phyloP scores from a whole-genome alignment of 2,329 filamentous ascomycete species.

The Alternaria sp. region DNA sequence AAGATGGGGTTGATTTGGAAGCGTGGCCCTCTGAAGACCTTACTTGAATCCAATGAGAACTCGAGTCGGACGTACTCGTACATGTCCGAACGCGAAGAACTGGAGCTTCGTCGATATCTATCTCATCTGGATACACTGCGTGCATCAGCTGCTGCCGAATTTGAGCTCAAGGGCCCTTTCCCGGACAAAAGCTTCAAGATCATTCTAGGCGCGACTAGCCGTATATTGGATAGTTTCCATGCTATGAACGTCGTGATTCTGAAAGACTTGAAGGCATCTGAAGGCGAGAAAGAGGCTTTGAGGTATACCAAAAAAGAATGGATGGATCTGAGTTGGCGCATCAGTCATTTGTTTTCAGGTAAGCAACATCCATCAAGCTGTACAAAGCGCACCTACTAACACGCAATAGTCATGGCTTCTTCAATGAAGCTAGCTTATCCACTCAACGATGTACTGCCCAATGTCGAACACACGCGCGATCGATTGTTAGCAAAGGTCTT shows the following conservation, averaged over 20 bases:
- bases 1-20: conserved; percentile 98
- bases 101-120: conserved; percentile 81
- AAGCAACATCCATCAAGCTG: conserved; percentile 30
- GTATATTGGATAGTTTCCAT: conserved; percentile 92
- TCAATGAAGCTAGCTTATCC: conserved; percentile 96
- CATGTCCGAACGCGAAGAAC: conserved; percentile 87
- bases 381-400: conserved; percentile 19
- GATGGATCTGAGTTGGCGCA: conserved; percentile 81
- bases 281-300: conserved; percentile 82
- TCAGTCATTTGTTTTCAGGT: conserved; percentile 82
- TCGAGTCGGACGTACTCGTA: conserved; percentile 62
- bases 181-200: conserved; percentile 75
- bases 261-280: conserved; percentile 76
- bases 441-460: conserved; percentile 86
- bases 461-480: conserved; percentile 81
- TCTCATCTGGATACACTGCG: conserved; percentile 78
- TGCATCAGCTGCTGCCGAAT: conserved; percentile 79
- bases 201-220: conserved; percentile 80
- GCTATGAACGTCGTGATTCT: conserved; percentile 93
- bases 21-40: conserved; percentile 81
- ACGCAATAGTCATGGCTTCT: conserved; percentile 75
- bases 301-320: conserved; percentile 82
- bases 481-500: conserved; percentile 86
- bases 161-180: conserved; percentile 88
- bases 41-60: conserved; percentile 56